Evolutionary conservation across 2,329 filamentous ascomycete species (phyloP), one percentile per base, ranked within the genome.

Genomic region (Dothideomycetes sp.): DNA sequence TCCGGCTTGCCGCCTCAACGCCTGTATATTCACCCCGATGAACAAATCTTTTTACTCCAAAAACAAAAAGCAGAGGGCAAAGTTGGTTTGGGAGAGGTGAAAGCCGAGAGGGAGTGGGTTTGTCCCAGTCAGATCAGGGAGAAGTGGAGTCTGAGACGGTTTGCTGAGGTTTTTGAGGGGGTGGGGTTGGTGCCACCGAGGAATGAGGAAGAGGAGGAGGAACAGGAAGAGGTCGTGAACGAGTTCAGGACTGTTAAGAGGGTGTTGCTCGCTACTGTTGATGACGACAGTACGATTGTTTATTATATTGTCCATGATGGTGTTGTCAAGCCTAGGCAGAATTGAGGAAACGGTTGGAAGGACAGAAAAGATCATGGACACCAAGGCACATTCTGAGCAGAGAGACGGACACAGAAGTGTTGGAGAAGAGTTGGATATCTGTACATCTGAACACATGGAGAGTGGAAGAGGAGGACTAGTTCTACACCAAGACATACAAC

Each of bases 251-350:
- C 52, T 16, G 62, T 59, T 33, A 89, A 88, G 66, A 70, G 84
- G 46, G 59, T 88, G 9, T 56, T 89, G n/a, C 65, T 91, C 37
- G 83, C 81, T 12, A 82, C 80, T 3, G 65, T 86, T 33, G 80
- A 86, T 55, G 77, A 82, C 52, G 84, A 91, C 61, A 88, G 84
- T 49, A 89, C 84, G 0, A 72, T 91, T 13, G 81, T 85, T 28
- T 91, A 89, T 62, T 91, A 91, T 56, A 72, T 88, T 47, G 76
- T 89, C 58, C 84, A 89, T 53, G 83, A 89, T 59, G 84, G 84
- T n/a, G 78, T 88, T 48, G 82, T 89, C 39, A 91, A 89, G 66
- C 84, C 84, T 17, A 71, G 84, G 43, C 84, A 89, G 59, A 91
- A 91, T 58, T 89, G 64, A 71, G 16, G 31, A 25, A 5, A 35